Evolutionary conservation across 2,329 filamentous ascomycete species (phyloP).

Genomic region (Pestalotiopsis sp.): DNA sequence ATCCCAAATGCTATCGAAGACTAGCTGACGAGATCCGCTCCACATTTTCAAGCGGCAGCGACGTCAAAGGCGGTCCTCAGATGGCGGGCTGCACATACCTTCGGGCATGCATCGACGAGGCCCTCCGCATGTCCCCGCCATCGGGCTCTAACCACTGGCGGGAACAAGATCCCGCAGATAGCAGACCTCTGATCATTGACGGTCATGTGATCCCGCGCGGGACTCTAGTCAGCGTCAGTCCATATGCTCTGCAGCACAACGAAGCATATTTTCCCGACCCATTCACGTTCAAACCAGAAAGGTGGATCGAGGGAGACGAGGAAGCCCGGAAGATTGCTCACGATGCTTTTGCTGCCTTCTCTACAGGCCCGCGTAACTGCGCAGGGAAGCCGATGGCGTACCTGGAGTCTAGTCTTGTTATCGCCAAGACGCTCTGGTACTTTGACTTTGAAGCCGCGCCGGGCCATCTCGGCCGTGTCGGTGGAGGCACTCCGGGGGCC

Average conservation of each 20-base stretch:
- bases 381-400: constrained; percentile 33
- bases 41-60: constrained; percentile 33
- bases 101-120: constrained; percentile 48
- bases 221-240: constrained; percentile 33
- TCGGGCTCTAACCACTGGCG: constrained; percentile 37
- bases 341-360: constrained; percentile 34
- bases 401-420: constrained; percentile 21
- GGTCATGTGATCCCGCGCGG: constrained; percentile 33
- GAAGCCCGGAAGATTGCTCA: neutral
- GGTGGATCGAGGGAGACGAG: constrained; percentile 31
- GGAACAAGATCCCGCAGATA: constrained; percentile 19
- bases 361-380: constrained; percentile 36
- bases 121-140: constrained; percentile 47
- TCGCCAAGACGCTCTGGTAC: constrained; percentile 24
- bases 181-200: constrained; percentile 22
- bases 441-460: constrained; percentile 18
- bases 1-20: constrained; percentile 29
- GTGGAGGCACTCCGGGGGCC: neutral
- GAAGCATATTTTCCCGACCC: constrained; percentile 29
- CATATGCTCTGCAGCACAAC: constrained; percentile 39
- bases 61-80: constrained; percentile 26
- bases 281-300: constrained; percentile 32
- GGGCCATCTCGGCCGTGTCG: neutral
- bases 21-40: constrained; percentile 33
- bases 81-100: constrained; percentile 43